Evolutionary conservation across 441 rosid species (phyloP), one percentile per base, ranked within the genome.

Genomic region (Biscutella auriculata): DNA sequence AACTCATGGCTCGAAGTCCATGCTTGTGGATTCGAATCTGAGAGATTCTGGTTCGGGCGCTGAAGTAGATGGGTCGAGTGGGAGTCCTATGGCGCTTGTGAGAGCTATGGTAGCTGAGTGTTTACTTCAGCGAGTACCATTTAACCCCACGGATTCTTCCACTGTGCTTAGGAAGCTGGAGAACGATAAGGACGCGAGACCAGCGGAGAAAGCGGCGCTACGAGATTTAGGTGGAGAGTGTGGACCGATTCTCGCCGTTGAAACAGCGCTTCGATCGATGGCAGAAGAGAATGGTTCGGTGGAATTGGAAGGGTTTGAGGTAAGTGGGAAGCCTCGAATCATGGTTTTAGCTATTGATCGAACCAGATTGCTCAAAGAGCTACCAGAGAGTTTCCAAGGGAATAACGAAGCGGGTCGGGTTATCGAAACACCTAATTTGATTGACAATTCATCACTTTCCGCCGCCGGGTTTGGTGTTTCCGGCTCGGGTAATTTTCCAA

Each of bases 71-170:
- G 59, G 87, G 62, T 57, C 68, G 10, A 69, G 69, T 19, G 80
- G 80, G 54, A 83, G 75, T 54, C 87, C 95, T 9, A 68, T 85
- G 72, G 69, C 79, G 1, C 69, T 77, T n/a, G 91, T 85, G 44
- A 74, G 95, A 73, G 88, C 88, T 2, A 78, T 82, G 87, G 97
- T 93, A 14, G 96, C 97, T 0, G 86, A 76, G 26, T 82, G 93
- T 62, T 74, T 93, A 69, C 71, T 87, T 63, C 92, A 82, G 66
- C 65, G 90, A 63, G 95, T 82, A 11, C 97, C 97, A 0, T 93
- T 81, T 70, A 67, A 76, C 4, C 68, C 85, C 4, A 85, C 83
- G 6, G 98, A 88, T 68, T 93, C 97, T 8, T 79, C 88, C 2
- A 88, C 82, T 26, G 79, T 93, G 53, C 69, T 80, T 55, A 78